Evolutionary conservation across 768 basidiomycete genomes (phyloP).

Genomic region (Leccinellum luteum): DNA sequence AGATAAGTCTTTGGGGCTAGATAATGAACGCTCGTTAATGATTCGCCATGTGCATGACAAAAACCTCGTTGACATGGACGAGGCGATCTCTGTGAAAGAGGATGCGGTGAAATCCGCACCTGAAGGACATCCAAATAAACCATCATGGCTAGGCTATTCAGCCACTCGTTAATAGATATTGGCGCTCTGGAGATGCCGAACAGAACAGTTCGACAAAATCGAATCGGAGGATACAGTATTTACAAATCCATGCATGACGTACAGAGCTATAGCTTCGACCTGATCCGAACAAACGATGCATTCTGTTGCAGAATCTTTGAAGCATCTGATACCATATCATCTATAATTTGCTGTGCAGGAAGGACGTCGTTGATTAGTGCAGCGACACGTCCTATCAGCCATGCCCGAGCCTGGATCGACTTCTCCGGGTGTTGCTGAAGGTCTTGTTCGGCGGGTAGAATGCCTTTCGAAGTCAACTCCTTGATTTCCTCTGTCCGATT

Average conservation of each 20-base stretch:
- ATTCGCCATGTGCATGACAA: too few species aligned
- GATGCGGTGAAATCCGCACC: too few species aligned
- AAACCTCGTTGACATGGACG: too few species aligned
- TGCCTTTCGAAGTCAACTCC: constrained; percentile 78
- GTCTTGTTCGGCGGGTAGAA: constrained; percentile 72
- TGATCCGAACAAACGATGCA: constrained; percentile 37
- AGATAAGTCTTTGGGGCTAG: too few species aligned
- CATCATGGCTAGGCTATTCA: too few species aligned
- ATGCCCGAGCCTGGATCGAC: constrained; percentile 59
- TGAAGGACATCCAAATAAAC: too few species aligned
- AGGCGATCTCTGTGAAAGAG: too few species aligned
- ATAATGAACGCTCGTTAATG: too few species aligned
- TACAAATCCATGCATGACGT: background rate
- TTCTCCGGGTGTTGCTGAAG: constrained; percentile 81
- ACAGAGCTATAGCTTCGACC: constrained; percentile 47
- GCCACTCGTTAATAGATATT: too few species aligned
- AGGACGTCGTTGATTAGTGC: constrained; percentile 70
- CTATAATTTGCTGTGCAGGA: constrained; percentile 81
- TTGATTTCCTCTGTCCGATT: constrained; percentile 81
- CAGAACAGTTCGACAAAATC: background rate
- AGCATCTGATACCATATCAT: constrained; percentile 71
- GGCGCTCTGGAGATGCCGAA: background rate
- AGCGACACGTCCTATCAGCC: constrained; percentile 84
- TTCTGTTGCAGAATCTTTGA: constrained; percentile 44
- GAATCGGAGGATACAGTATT: background rate